phyloP scores from a whole-genome alignment of 2,329 filamentous ascomycete genomes.

The Pseudocercospora cruenta region DNA sequence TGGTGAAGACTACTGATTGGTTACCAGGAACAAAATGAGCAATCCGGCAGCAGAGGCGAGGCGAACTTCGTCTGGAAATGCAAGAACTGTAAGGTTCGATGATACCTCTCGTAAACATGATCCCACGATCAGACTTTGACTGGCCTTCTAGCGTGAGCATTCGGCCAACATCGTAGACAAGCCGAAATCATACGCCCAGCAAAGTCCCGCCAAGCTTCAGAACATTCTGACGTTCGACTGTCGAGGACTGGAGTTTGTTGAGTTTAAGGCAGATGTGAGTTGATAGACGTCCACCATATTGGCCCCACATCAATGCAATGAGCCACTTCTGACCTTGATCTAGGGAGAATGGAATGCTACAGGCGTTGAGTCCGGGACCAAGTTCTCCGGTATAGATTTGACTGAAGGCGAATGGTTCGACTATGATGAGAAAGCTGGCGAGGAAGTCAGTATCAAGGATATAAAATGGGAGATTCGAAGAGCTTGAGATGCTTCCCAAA shows the following conservation, averaged over 20 bases:
- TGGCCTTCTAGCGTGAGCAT: slow-evolving; percentile 68
- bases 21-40: slow-evolving; percentile 82
- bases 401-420: slow-evolving; percentile 95
- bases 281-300: not conserved
- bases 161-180: slow-evolving; percentile 80
- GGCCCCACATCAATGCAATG: not conserved
- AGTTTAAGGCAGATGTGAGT: slow-evolving; percentile 84
- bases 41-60: slow-evolving; percentile 90
- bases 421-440: slow-evolving; percentile 89
- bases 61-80: slow-evolving; percentile 99
- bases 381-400: slow-evolving; percentile 81
- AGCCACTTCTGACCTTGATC: not conserved
- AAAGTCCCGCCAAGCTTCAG: slow-evolving; percentile 72
- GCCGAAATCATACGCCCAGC: slow-evolving; percentile 71
- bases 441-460: slow-evolving; percentile 91
- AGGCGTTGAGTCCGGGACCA: slow-evolving; percentile 76
- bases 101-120: not conserved
- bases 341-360: slow-evolving; percentile 90
- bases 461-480: slow-evolving; percentile 83
- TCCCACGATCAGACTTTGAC: slow-evolving; percentile 5
- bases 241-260: slow-evolving; percentile 85
- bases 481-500: slow-evolving; percentile 40
- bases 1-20: not conserved
- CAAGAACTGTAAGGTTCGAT: slow-evolving; percentile 87
- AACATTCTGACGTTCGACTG: slow-evolving; percentile 92